phyloP scores from a whole-genome alignment of 1,284 basidiomycete species.

The Rhodofomes roseus region DNA sequence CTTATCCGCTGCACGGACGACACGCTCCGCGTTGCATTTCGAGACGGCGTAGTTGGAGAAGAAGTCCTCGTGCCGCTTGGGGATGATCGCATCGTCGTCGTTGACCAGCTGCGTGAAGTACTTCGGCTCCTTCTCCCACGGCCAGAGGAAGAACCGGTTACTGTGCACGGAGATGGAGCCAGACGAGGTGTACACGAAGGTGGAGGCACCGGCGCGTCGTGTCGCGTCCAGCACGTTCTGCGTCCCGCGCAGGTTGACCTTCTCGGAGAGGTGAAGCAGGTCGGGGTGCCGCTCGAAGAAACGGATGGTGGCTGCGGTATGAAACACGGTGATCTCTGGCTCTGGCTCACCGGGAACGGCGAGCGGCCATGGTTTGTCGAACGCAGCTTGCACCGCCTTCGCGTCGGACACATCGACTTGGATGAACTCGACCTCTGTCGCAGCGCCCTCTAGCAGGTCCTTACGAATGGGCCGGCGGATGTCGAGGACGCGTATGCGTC shows the following conservation, averaged over 20 bases:
- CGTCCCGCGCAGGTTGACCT: conserved; percentile 63
- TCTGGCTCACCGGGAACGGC: conserved; percentile 17
- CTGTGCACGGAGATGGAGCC: conserved; percentile 51
- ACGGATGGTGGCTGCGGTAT: conserved; percentile 71
- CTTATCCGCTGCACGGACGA: conserved; percentile 54
- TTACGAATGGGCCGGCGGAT: conserved; percentile 50
- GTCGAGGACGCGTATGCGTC: conserved; percentile 63
- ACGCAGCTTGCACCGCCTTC: conserved; percentile 51
- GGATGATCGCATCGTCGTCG: conserved; percentile 48
- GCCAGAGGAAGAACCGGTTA: conserved; percentile 62
- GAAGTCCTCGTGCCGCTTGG: conserved; percentile 50
- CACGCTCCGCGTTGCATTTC: conserved; percentile 49
- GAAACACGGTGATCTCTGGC: conserved; percentile 58
- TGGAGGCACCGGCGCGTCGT: conserved; percentile 40
- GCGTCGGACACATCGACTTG: conserved; percentile 55
- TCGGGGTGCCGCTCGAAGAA: conserved; percentile 61
- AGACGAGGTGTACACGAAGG: conserved; percentile 62
- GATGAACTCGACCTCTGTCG: conserved; percentile 50
- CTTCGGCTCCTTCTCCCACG: conserved; percentile 59
- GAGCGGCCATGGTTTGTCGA: conserved; percentile 58
- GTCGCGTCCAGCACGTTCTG: conserved; percentile 55
- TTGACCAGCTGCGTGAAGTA: conserved; percentile 53
- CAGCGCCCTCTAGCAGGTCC: conserved; percentile 48
- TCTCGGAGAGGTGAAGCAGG: conserved; percentile 49
- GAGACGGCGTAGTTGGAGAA: conserved; percentile 70